A percentile compares a stretch with the other conserved stretches of the same genome.
phyloP scores from a whole-genome alignment of 306 rosid species.

The Lupinus albus region DNA sequence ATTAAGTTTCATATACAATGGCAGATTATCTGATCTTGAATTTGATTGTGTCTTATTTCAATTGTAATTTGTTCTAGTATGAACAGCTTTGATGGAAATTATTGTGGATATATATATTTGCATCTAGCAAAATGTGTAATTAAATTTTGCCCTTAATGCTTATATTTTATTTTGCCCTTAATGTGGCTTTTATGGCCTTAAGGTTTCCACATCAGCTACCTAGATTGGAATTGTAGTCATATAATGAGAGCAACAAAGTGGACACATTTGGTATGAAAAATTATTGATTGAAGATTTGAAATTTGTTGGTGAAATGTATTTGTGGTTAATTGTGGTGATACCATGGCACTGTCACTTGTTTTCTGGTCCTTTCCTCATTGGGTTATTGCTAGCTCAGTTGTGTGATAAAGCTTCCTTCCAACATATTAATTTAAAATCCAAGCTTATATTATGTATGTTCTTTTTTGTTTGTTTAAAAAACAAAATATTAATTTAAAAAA shows the following conservation, averaged over 20 bases:
- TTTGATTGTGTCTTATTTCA: slow-evolving; percentile 32
- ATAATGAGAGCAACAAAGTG: slow-evolving; percentile 24
- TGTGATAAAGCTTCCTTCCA: slow-evolving; percentile 42
- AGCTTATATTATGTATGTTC: slow-evolving; percentile 31
- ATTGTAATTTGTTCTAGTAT: slow-evolving; percentile 30
- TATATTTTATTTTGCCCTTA: no score
- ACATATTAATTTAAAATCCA: slow-evolving; percentile 40
- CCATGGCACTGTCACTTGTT: slow-evolving; percentile 39
- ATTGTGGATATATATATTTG: slow-evolving; percentile 33
- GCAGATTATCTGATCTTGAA: slow-evolving; percentile 38
- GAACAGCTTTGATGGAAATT: slow-evolving; percentile 26
- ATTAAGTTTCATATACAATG: slow-evolving; percentile 44
- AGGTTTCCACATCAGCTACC: no score
- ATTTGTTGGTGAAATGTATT: slow-evolving; percentile 25
- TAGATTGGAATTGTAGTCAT: slow-evolving; percentile 36
- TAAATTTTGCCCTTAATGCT: neutral
- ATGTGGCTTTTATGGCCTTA: no score
- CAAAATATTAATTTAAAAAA: no score
- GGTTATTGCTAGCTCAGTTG: slow-evolving; percentile 19
- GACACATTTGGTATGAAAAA: slow-evolving; percentile 35
- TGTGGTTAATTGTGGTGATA: slow-evolving; percentile 24
- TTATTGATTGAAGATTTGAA: slow-evolving; percentile 33
- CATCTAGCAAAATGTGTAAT: slow-evolving; percentile 28
- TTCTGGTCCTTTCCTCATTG: slow-evolving; percentile 35
- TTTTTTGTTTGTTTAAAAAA: no score